Base-by-base conservation (phyloP, 139 green algal genomes). In the Pleodorina starrii region DNA sequence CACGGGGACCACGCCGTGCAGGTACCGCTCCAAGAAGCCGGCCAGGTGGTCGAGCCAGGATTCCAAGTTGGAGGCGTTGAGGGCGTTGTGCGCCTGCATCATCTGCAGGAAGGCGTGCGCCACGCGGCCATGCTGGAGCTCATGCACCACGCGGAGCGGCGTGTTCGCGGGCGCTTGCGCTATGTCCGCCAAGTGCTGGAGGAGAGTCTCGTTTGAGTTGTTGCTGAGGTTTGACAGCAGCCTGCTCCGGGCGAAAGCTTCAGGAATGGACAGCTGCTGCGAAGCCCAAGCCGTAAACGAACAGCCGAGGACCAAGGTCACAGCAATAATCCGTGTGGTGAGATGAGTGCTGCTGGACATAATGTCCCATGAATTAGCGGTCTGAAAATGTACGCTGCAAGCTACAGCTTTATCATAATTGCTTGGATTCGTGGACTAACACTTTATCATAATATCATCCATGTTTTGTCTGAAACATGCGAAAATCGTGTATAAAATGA, bases 1-100 rank as follows among this genome's bases (percentile, higher is more conserved):
- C 5, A 74, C 36, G 9, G 78, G 38, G 3, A 7, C 38, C 10
- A 36, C 10, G 1, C 78, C 78, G 5, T 1, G 23, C 29, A 5
- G 10, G 54, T 85, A 85, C 14, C 46, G 32, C 12, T 29, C 38
- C 25, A 85, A 35, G 40, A 85, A 85, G 54, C 10, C 74, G 54
- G 3, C 12, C 36, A 48, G 2, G 40, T 60, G 51, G 0, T 14
- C 7, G 3, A 85, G 23, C 78, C 78, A 85, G 3, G 54, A 27
- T 11, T 10, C 51, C 7, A 85, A 25, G 36, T 85, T 85, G 2
- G 10, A 21, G 27, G 43, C 23, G 27, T 25, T 32, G 10, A 85
- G 25, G 7, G 17, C 40, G 9, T 5, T n/a, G 25, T 74, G 54
- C 5, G 54, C 19, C 2, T 68, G 5, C 21, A 85, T 60, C 4